These are phyloP conservation scores for Ostreobium quekettii DNA, from an alignment of 139 green algal species.

Conservation along the genomic window DNA sequence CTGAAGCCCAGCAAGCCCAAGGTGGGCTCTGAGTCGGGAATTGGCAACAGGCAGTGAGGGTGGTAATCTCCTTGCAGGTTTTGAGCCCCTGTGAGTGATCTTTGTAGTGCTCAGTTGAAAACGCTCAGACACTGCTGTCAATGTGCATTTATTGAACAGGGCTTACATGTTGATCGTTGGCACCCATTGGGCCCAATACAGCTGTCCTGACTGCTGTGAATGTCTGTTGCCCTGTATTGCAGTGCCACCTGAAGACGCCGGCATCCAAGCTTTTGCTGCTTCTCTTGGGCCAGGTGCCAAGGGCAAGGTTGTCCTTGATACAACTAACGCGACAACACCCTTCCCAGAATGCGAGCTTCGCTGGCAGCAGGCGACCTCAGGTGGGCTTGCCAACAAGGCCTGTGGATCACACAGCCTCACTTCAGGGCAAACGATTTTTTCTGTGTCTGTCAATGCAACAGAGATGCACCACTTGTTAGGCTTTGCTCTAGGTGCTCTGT, in stretches of 20 bases:
- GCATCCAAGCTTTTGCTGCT: not conserved
- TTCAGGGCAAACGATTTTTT: no score
- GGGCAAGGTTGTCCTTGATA: slow-evolving; percentile 27
- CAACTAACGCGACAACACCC: slow-evolving; percentile 20
- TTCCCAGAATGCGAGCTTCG: slow-evolving; percentile 20
- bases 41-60: no score
- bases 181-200: not conserved
- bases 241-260: not conserved
- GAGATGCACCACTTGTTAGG: not conserved
- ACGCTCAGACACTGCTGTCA: not conserved
- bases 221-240: not conserved
- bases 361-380: slow-evolving; percentile 20
- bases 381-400: not conserved
- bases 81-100: not conserved
- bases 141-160: not conserved
- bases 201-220: not conserved
- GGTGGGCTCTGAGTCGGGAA: no score
- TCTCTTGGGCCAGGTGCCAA: not conserved
- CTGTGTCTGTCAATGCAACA: not conserved
- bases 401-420: not conserved
- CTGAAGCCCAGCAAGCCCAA: no score
- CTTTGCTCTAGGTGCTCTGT: not conserved
- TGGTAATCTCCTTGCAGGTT: no score
- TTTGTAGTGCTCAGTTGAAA: not conserved
- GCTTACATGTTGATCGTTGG: not conserved